A percentile compares a stretch with the other conserved stretches of the same genome.
phyloP scores from a whole-genome alignment of 83 land plant species.

The Picea mariana region DNA sequence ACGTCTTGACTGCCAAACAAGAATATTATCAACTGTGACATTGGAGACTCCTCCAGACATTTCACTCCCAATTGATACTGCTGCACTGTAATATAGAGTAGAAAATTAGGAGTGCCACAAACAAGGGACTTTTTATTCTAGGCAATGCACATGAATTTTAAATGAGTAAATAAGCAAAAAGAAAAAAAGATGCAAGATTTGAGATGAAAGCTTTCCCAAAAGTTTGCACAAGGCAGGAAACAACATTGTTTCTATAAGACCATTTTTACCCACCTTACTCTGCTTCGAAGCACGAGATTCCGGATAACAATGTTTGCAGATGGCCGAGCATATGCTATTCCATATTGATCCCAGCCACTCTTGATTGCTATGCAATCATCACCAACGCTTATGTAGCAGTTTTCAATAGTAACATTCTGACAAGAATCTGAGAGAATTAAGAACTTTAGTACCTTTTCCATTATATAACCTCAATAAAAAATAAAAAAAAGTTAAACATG shows the following conservation, averaged over 20 bases:
- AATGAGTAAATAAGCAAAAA: neutral
- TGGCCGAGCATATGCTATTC: slow-evolving; percentile 74
- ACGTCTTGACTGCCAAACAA: slow-evolving; percentile 84
- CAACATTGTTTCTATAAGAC: neutral
- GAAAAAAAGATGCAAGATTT: slow-evolving; percentile 5
- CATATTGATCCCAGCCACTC: slow-evolving; percentile 98
- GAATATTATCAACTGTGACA: slow-evolving; percentile 73
- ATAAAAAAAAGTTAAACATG: neutral
- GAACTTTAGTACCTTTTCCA: slow-evolving; percentile 9
- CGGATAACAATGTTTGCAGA: slow-evolving; percentile 74
- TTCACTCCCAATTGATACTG: slow-evolving; percentile 96
- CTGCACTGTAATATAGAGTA: slow-evolving; percentile 62
- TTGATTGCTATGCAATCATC: slow-evolving; percentile 95
- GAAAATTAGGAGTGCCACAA: neutral
- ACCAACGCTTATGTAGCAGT: slow-evolving; percentile 91
- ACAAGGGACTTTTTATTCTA: neutral
- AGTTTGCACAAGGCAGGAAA: neutral
- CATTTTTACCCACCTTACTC: slow-evolving; percentile 67
- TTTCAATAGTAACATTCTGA: slow-evolving; percentile 76
- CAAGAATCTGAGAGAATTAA: slow-evolving; percentile 78
- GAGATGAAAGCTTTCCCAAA: neutral
- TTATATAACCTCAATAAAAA: no score
- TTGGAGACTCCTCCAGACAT: slow-evolving; percentile 95
- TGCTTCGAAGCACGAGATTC: slow-evolving; percentile 70
- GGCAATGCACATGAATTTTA: neutral